Evolutionary conservation across 345 rosid genomes (phyloP).

Genomic region (Ailanthus altissimus): DNA sequence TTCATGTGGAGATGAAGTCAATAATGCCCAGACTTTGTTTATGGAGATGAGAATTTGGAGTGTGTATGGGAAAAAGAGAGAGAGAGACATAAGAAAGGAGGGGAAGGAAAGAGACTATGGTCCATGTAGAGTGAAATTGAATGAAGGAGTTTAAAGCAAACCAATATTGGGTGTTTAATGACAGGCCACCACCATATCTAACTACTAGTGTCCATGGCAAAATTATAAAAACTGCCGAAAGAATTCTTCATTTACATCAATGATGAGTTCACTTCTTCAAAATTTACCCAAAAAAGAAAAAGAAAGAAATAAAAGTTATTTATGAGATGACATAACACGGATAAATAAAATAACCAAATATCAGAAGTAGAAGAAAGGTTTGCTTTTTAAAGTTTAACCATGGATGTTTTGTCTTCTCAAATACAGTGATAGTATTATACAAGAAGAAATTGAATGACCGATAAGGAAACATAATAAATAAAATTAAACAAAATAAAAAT

Average conservation of each 20-base stretch:
- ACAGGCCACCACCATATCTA: neutral
- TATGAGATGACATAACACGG: neutral
- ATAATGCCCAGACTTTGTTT: neutral
- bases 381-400: too few species aligned
- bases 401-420: too few species aligned
- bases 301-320: too few species aligned
- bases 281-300: too few species aligned
- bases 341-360: neutral
- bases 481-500: too few species aligned
- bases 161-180: neutral
- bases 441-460: too few species aligned
- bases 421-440: too few species aligned
- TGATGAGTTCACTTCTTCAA: neutral
- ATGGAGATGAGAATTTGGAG: constrained; percentile 11
- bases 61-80: neutral
- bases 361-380: too few species aligned
- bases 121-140: constrained; percentile 15
- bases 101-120: constrained; percentile 20
- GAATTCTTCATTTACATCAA: neutral
- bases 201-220: neutral
- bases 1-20: neutral
- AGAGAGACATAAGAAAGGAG: neutral
- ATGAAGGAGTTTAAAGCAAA: neutral
- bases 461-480: too few species aligned
- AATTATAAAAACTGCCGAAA: neutral